Conservation (phyloP, 2,329 filamentous ascomycete genomes). For the Botryotinia convoluta region DNA sequence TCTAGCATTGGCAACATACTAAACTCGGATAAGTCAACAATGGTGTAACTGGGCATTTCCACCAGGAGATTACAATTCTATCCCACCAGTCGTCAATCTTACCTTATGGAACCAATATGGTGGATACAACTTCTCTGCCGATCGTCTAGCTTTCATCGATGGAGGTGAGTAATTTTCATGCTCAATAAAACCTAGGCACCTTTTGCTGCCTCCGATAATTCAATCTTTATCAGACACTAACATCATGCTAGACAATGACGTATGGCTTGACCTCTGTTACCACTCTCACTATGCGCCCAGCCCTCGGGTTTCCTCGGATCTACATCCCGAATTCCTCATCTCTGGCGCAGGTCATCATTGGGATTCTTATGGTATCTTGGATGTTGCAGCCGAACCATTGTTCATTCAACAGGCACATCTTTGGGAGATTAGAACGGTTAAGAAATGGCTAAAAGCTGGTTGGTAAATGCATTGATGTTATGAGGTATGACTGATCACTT, state of each 20-base stretch:
- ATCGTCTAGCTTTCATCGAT: slow-evolving; percentile 51
- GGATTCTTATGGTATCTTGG: slow-evolving; percentile 38
- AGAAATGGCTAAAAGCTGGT: slow-evolving; percentile 39
- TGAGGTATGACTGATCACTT: not conserved
- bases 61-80: slow-evolving; percentile 44
- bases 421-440: slow-evolving; percentile 50
- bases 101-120: slow-evolving; percentile 47
- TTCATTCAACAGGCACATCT: slow-evolving; percentile 50
- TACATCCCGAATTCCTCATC: slow-evolving; percentile 50
- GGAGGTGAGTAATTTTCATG: slow-evolving; percentile 39
- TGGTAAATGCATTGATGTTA: not conserved
- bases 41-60: slow-evolving; percentile 56
- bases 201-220: not conserved
- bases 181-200: not conserved
- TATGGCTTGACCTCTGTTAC: slow-evolving; percentile 52
- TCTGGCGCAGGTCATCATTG: slow-evolving; percentile 52
- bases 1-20: not conserved
- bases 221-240: slow-evolving; percentile 9
- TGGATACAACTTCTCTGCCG: slow-evolving; percentile 46
- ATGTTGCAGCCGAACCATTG: slow-evolving; percentile 46
- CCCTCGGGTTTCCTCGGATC: slow-evolving; percentile 41
- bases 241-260: slow-evolving; percentile 40
- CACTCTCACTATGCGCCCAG: slow-evolving; percentile 46
- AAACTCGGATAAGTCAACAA: slow-evolving; percentile 34
- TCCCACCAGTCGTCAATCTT: slow-evolving; percentile 46